Evolutionary conservation across 2,329 filamentous ascomycete species (phyloP).

Genomic region (Albophoma yamanashiensis): DNA sequence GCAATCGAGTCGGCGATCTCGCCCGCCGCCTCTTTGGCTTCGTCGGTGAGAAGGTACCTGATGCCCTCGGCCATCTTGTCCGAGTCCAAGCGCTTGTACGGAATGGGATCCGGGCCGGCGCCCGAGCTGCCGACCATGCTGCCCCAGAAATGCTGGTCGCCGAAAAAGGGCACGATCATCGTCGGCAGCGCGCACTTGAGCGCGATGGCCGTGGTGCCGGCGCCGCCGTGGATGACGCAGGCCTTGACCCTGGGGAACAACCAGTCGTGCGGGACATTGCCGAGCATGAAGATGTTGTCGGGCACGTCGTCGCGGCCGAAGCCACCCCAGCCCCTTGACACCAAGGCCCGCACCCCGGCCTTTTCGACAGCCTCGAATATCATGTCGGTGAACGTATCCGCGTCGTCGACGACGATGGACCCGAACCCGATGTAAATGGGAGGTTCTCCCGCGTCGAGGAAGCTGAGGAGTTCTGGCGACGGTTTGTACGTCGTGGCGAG

Average conservation of each 20-base stretch:
- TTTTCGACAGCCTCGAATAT: conserved; percentile 58
- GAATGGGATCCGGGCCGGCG: conserved; percentile 56
- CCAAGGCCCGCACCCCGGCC: conserved; percentile 58
- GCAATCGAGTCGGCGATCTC: conserved; percentile 52
- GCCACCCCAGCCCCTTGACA: conserved; percentile 68
- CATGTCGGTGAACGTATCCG: conserved; percentile 56
- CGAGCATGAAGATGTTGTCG: conserved; percentile 60
- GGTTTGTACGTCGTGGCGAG: conserved; percentile 51
- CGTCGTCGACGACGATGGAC: conserved; percentile 64
- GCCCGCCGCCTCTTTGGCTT: conserved; percentile 45
- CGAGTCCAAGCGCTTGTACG: conserved; percentile 54
- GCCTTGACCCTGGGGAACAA: conserved; percentile 56
- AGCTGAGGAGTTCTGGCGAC: conserved; percentile 41
- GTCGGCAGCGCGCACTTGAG: conserved; percentile 62
- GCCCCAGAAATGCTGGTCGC: conserved; percentile 73
- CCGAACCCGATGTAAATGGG: conserved; percentile 71
- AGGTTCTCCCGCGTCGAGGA: conserved; percentile 43
- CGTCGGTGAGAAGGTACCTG: conserved; percentile 51
- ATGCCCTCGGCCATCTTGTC: conserved; percentile 63
- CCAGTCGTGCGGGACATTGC: conserved; percentile 69
- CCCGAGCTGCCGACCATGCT: conserved; percentile 52
- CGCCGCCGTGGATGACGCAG: conserved; percentile 67
- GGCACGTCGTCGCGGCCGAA: conserved; percentile 48
- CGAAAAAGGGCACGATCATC: conserved; percentile 72
- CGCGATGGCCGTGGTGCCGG: conserved; percentile 65